Conservation (phyloP, 331 rosid genomes). For the Phaseolus coccineus region DNA sequence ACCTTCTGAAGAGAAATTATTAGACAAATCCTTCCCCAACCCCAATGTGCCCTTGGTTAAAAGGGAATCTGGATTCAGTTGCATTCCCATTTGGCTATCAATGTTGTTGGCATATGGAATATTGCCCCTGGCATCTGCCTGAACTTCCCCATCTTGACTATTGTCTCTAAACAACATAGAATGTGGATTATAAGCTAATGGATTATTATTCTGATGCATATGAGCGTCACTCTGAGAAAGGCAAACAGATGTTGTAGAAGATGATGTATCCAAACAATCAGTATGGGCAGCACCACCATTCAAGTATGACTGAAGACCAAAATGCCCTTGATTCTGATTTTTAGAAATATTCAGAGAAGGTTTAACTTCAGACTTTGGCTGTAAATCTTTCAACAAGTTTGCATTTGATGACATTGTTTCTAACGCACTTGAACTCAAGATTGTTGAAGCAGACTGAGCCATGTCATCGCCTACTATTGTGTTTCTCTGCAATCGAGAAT, state of each 20-base stretch:
- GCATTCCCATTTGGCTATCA: constrained; percentile 63
- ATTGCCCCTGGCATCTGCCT: constrained; percentile 66
- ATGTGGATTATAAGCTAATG: constrained; percentile 71
- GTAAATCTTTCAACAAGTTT: constrained; percentile 67
- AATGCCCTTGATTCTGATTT: constrained; percentile 73
- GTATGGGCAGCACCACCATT: constrained; percentile 60
- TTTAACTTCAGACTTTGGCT: constrained; percentile 70
- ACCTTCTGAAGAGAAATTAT: constrained; percentile 66
- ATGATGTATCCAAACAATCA: constrained; percentile 95
- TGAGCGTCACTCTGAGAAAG: constrained; percentile 79
- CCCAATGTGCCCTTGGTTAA: constrained; percentile 68
- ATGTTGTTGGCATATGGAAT: constrained; percentile 66
- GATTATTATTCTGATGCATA: constrained; percentile 69
- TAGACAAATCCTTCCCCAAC: constrained; percentile 65
- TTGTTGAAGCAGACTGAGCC: constrained; percentile 79
- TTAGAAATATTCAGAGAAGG: constrained; percentile 71
- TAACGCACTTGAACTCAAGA: constrained; percentile 61
- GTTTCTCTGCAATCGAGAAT: constrained; percentile 58
- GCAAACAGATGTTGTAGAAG: constrained; percentile 92
- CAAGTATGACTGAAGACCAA: constrained; percentile 60
- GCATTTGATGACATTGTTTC: constrained; percentile 69
- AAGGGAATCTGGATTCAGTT: constrained; percentile 67
- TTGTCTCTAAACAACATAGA: constrained; percentile 72
- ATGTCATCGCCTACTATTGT: constrained; percentile 66
- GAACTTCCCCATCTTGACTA: constrained; percentile 77